Base-by-base conservation (phyloP, 2,329 filamentous ascomycete species). In the Teratosphaeria viscida region DNA sequence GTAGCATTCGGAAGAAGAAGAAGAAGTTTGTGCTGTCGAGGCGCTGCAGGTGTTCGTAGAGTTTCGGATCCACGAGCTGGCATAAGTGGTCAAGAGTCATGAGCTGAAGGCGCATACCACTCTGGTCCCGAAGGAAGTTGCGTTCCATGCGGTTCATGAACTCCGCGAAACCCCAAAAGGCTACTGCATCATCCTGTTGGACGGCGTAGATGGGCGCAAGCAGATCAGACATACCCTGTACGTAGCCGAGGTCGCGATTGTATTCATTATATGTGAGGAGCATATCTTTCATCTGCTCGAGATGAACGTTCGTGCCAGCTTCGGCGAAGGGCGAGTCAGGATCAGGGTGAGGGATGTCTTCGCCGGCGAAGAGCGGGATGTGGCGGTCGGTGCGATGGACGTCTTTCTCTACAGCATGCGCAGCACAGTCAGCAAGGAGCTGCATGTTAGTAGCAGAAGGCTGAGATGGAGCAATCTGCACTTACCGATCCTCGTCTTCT, bases 271-370 rank as follows among this genome's bases (percentile, higher is more conserved):
- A 99, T 0, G 94, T 97, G 19, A 99, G 81, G 0, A 99, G 85
- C 89, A 99, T 95, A 72, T 99, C 94, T 76, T 99, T 99, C 84
- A 99, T 89, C 77, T 99, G 94, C 75, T 99, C 94, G 64, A 99
- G 82, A 74, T 99, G 94, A 5, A 96, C 92, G 68, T 99, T 99
- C 54, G 94, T 99, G 63, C 94, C 94, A 3, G 86, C 84, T 53
- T 92, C 89, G 12, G 92, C 90, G 73, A 97, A 99, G 0, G 94
- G 92, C 0, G 92, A 97, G 62, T 92, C 89, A 0, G 94, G 94
- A 68, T 99, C 94, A 0, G 94, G 95, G 71, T 99, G 94, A 7
- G 94, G 92, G 49, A 91, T 95, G 70, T 97, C 94, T 75, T 99
- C 94, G 62, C 94, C 94, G 8, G 90, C 87, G 72, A 99, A 99